phyloP scores from a whole-genome alignment of 805 yeast genomes.

The Vanderwaltozyma polyspora region DNA sequence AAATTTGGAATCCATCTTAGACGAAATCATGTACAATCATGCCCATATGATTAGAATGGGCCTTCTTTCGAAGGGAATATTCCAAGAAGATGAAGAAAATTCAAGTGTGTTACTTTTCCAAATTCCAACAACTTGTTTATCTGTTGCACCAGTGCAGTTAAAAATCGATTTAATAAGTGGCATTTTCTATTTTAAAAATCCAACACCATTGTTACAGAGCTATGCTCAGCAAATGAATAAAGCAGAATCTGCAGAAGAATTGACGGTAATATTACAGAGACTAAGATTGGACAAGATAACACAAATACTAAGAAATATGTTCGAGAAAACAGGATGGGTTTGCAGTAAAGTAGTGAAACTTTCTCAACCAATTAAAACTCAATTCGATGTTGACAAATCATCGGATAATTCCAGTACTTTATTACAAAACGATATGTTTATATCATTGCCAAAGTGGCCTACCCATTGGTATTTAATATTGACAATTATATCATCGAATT shows the following conservation, averaged over 20 bases:
- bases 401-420: slow-evolving; percentile 2
- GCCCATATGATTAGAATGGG: slow-evolving; percentile 24
- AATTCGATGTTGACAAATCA: slow-evolving; percentile 4
- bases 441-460: slow-evolving; percentile 27
- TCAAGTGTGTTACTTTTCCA: slow-evolving; percentile 21
- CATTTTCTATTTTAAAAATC: slow-evolving; percentile 24
- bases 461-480: slow-evolving; percentile 27
- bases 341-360: slow-evolving; percentile 20
- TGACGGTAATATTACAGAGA: slow-evolving; percentile 19
- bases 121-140: slow-evolving; percentile 25
- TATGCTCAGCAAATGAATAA: slow-evolving; percentile 22
- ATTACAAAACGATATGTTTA: slow-evolving; percentile 22
- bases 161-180: slow-evolving; percentile 26
- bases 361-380: slow-evolving; percentile 14
- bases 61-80: slow-evolving; percentile 19
- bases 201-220: slow-evolving; percentile 19
- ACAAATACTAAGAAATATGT: slow-evolving; percentile 24
- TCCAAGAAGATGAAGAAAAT: slow-evolving; percentile 24
- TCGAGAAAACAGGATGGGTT: slow-evolving; percentile 28
- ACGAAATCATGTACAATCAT: slow-evolving; percentile 28
- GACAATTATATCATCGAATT: slow-evolving; percentile 24
- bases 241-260: slow-evolving; percentile 17
- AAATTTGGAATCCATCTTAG: slow-evolving; percentile 23
- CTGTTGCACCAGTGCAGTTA: slow-evolving; percentile 23
- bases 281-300: slow-evolving; percentile 25